Percentiles rank a stretch among this genome's conserved stretches.
Conservation (phyloP, 345 rosid genomes). For the Melaleuca alternifolia region DNA sequence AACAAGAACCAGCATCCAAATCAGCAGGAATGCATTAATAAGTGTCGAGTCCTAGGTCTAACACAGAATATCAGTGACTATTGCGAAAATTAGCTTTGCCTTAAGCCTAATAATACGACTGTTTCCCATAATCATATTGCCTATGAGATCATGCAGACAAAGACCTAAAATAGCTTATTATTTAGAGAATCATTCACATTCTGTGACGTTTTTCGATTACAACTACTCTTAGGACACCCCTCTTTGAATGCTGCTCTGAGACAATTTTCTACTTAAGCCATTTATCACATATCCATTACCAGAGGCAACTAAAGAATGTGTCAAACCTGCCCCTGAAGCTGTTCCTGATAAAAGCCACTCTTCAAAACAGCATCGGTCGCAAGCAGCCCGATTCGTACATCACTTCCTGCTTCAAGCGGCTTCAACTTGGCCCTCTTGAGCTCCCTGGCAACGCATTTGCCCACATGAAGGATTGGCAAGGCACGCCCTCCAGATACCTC, state of each 20-base stretch:
- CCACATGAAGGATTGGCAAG: conserved; percentile 28
- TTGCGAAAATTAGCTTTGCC: not conserved
- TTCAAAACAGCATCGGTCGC: conserved; percentile 18
- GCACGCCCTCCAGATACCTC: conserved; percentile 21
- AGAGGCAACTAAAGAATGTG: not conserved
- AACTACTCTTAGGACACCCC: not conserved
- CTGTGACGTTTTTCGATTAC: not conserved
- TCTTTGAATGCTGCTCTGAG: not conserved
- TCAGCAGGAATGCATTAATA: not conserved
- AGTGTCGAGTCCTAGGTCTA: not conserved
- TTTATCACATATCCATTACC: not conserved
- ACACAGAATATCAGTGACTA: not conserved
- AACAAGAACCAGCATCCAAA: not conserved
- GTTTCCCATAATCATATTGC: not conserved
- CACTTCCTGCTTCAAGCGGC: conserved; percentile 45
- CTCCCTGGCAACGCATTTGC: conserved; percentile 37
- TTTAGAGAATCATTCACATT: not conserved
- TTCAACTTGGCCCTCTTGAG: conserved; percentile 38
- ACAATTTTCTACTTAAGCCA: not conserved
- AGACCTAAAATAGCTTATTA: not conserved
- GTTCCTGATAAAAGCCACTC: conserved; percentile 37
- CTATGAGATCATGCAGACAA: not conserved
- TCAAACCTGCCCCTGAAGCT: conserved; percentile 29
- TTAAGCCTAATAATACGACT: not conserved
- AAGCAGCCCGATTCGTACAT: conserved; percentile 30